Evolutionary conservation across 2,329 filamentous ascomycete genomes (phyloP).

Genomic region (Aspergillus fumigatiaffinis): DNA sequence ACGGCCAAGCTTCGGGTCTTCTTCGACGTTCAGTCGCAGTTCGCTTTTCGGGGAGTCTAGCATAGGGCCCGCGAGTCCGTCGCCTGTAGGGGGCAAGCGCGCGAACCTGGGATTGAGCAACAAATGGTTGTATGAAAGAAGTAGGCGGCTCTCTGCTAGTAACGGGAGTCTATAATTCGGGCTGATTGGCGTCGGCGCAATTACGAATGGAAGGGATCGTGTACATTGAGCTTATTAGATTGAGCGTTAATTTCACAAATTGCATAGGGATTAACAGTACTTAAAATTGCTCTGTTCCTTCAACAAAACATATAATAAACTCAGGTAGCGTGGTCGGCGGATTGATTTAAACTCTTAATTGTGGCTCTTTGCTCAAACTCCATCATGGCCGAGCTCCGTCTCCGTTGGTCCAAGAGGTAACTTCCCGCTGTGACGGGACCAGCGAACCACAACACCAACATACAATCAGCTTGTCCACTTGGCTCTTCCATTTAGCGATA

Average conservation of each 20-base stretch:
- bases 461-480: slow-evolving; percentile 14
- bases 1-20: slow-evolving; percentile 50
- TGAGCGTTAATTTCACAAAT: neutral
- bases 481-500: slow-evolving; percentile 5
- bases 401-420: slow-evolving; percentile 8
- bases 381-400: slow-evolving; percentile 4
- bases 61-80: slow-evolving; percentile 61
- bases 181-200: slow-evolving; percentile 8
- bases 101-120: slow-evolving; percentile 78
- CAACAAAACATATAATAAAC: neutral
- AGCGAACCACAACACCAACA: slow-evolving; percentile 16
- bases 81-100: slow-evolving; percentile 61
- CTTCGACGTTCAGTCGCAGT: slow-evolving; percentile 41
- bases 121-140: slow-evolving; percentile 92
- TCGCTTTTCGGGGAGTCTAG: slow-evolving; percentile 45
- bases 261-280: neutral
- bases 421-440: slow-evolving; percentile 15
- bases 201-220: slow-evolving; percentile 8
- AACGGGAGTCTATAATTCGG: slow-evolving; percentile 30
- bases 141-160: slow-evolving; percentile 41
- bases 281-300: neutral
- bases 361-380: neutral
- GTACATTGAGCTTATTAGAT: slow-evolving; percentile 18
- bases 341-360: neutral
- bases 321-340: neutral